Evolutionary conservation across 345 rosid species (phyloP), one percentile per base, ranked within the genome.

Genomic region (Rhizophora apiculata): DNA sequence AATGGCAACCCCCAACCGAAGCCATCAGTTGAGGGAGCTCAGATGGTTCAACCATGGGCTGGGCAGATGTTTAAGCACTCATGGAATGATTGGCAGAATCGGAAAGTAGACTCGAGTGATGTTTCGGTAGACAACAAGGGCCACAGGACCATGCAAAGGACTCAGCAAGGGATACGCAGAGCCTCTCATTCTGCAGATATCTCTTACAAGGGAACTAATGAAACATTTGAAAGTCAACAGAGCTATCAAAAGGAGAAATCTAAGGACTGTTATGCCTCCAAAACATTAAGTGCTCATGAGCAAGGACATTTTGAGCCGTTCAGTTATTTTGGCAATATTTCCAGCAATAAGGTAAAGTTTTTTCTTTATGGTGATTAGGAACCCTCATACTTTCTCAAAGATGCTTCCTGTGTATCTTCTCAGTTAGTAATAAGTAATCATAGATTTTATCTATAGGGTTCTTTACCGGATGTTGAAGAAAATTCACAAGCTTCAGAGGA

Each of bases 1-100:
- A 85, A 84, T 73, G 68, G 68, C 75, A 82, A 76, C 64, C 62
- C 79, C 70, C 87, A 43, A 54, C 74, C 68, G 74, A 80, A 70
- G 71, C 60, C 77, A 64, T 64, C 76, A 9, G 43, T 63, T 69
- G 76, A 67, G 56, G 77, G 68, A 67, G 76, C 67, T 72, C 82
- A 78, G 53, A 84, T 74, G 68, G 67, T 57, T 62, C 86, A 76
- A 61, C 51, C 78, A 62, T 82, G 84, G 86, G 63, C 81, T 7
- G 73, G 80, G 68, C 87, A 77, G 76, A 72, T 68, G 65, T 70
- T 72, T 68, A 69, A 70, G 63, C 81, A 60, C 63, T 30, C 80
- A 34, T 72, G 70, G 58, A 64, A 63, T 62, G 68, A 59, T 60
- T 39, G 49, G 21, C 69, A 69, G 52, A 67, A 62, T 58, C 72